Evolutionary conservation across 2,329 filamentous ascomycete species (phyloP).

Genomic region (Niveomyces coronatus): DNA sequence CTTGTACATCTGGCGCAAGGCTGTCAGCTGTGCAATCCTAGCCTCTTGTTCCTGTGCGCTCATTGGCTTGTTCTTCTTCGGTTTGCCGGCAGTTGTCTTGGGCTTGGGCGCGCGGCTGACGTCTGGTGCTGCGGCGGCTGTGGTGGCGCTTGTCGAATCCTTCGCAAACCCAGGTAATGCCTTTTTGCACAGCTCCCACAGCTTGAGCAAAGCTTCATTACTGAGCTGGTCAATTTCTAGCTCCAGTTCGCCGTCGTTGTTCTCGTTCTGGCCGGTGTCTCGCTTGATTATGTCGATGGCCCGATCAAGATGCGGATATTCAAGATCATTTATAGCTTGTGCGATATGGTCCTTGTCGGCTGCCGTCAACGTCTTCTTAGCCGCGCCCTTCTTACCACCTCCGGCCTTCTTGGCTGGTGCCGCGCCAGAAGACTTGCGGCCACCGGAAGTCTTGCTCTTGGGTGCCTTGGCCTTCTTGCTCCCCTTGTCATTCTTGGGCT

Average conservation of each 20-base stretch:
- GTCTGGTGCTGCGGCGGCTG: constrained; percentile 21
- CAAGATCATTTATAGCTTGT: constrained; percentile 70
- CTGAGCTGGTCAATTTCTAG: constrained; percentile 49
- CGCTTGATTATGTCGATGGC: constrained; percentile 86
- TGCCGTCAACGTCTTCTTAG: constrained; percentile 50
- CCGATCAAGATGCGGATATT: constrained; percentile 64
- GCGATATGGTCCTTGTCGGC: constrained; percentile 89
- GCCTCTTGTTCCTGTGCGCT: constrained; percentile 58
- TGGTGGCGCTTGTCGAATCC: constrained; percentile 17
- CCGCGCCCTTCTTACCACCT: constrained; percentile 33
- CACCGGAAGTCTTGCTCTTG: constrained; percentile 38
- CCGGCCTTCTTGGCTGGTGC: constrained; percentile 28
- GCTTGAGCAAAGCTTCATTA: constrained; percentile 42
- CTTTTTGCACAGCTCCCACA: constrained; percentile 37
- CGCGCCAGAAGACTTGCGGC: constrained; percentile 33
- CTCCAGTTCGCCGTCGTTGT: constrained; percentile 48
- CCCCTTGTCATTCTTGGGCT: constrained; percentile 47
- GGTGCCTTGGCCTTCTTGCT: constrained; percentile 43
- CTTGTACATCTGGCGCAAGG: constrained; percentile 36
- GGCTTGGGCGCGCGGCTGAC: constrained; percentile 18
- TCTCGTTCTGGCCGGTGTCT: constrained; percentile 65
- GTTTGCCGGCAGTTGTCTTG: constrained; percentile 34
- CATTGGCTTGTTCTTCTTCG: constrained; percentile 69
- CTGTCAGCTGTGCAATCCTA: constrained; percentile 50
- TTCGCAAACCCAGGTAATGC: constrained; percentile 31